phyloP scores from a whole-genome alignment of 441 rosid species.

The Bruguiera hainesii region DNA sequence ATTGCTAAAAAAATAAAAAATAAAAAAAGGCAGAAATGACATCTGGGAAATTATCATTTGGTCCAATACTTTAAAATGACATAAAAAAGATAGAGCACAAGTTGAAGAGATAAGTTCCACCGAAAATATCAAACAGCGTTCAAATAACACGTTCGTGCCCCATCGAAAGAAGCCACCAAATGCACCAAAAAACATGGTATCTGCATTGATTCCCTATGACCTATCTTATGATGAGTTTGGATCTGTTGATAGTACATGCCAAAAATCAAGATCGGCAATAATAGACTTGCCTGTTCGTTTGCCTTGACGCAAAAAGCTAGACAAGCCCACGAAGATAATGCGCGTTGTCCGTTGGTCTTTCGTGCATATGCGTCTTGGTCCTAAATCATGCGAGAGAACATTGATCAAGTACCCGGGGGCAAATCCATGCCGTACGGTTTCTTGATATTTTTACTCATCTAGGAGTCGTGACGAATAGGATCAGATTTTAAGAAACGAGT shows the following conservation, averaged over 20 bases:
- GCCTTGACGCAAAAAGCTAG: background rate
- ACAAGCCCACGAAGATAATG: conserved; percentile 7
- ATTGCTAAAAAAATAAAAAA: too few relatives aligned
- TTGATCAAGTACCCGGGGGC: background rate
- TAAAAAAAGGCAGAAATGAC: background rate
- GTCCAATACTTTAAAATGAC: conserved; percentile 1
- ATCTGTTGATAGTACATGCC: background rate
- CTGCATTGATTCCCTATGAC: conserved; percentile 7
- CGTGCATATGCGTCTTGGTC: background rate
- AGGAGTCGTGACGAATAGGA: too few relatives aligned
- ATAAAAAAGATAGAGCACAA: background rate
- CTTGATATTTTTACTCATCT: too few relatives aligned
- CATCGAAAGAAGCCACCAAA: background rate
- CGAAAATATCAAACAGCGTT: background rate
- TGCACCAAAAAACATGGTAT: background rate
- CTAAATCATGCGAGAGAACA: background rate
- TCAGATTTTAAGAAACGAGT: too few relatives aligned
- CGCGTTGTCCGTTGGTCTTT: background rate
- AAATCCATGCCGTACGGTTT: background rate
- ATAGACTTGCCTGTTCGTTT: conserved; percentile 5
- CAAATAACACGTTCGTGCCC: too few relatives aligned
- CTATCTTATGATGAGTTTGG: background rate
- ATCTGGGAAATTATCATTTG: background rate
- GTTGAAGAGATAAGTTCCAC: background rate
- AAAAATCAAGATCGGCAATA: conserved; percentile 2